Evolutionary conservation across 352 stramenopile species (phyloP).

Genomic region (Phytopythium boreale): DNA sequence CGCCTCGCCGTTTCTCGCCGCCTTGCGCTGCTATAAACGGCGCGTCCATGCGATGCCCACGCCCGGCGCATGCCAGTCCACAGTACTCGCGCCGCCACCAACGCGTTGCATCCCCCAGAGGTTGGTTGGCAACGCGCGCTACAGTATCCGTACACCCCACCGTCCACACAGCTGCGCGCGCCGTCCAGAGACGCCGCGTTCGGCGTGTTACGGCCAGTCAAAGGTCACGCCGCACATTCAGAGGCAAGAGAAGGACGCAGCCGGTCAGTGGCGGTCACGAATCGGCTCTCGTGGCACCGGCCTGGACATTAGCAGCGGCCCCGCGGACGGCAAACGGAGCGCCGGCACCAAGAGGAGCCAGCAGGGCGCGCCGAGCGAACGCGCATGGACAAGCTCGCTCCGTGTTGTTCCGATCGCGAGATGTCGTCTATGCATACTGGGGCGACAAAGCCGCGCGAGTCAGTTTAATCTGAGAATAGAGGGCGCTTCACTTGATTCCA

Average conservation of each 20-base stretch:
- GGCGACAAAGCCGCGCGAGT: neutral
- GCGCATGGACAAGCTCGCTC: too few species aligned
- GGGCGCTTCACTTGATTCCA: neutral
- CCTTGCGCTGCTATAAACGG: too few species aligned
- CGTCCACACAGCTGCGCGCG: neutral
- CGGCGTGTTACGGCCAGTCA: conserved; percentile 5
- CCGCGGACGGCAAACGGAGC: too few species aligned
- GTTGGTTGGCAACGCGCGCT: neutral
- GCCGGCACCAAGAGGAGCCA: neutral
- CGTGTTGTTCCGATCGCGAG: too few species aligned
- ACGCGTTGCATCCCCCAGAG: too few species aligned
- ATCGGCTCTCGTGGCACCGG: too few species aligned
- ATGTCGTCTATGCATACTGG: neutral
- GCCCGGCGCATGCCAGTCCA: too few species aligned
- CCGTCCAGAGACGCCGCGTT: neutral
- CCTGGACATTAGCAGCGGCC: too few species aligned
- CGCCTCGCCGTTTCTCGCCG: too few species aligned
- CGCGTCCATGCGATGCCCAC: too few species aligned
- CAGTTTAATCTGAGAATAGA: neutral
- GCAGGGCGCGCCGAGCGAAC: too few species aligned
- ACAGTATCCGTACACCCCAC: neutral
- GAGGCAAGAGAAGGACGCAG: conserved; percentile 1
- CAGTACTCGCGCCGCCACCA: too few species aligned
- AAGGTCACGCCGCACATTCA: neutral
- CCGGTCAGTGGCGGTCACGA: neutral